Percentiles rank a stretch among this genome's conserved stretches.
Evolutionary conservation across 768 basidiomycete species (phyloP).

Genomic region (Tricholoma sp.): DNA sequence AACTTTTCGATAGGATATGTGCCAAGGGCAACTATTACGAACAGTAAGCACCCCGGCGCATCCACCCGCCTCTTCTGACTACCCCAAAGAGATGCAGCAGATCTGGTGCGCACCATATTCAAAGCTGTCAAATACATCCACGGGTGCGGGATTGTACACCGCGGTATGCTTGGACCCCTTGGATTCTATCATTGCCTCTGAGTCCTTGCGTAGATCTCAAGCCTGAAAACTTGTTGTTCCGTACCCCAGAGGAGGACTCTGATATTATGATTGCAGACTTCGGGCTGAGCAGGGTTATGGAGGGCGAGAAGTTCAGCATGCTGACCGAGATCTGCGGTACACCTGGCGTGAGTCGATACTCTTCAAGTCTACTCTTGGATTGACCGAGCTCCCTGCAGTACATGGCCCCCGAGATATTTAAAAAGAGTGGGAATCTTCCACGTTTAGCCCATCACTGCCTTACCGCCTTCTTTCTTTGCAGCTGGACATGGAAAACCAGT

Average conservation of each 20-base stretch:
- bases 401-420: constrained; percentile 96
- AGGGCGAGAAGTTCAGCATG: constrained; percentile 80
- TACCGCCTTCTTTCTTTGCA: constrained; percentile 20
- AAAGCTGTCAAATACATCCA: constrained; percentile 90
- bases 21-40: constrained; percentile 97
- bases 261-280: constrained; percentile 99
- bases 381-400: constrained; percentile 39
- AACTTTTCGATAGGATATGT: constrained; percentile 98
- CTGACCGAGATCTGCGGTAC: constrained; percentile 97
- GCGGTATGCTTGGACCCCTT: constrained; percentile 41
- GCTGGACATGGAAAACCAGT: constrained; percentile 94
- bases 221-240: constrained; percentile 97
- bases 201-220: constrained; percentile 64
- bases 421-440: constrained; percentile 55
- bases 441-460: neutral
- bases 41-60: constrained; percentile 45
- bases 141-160: constrained; percentile 86
- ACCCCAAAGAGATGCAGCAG: constrained; percentile 72
- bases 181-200: neutral
- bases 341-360: constrained; percentile 57
- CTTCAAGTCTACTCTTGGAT: constrained; percentile 5
- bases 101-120: constrained; percentile 81
- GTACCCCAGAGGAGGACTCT: constrained; percentile 80
- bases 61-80: constrained; percentile 1
- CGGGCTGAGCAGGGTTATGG: constrained; percentile 86